phyloP scores from a whole-genome alignment of 805 yeast species.

The Metschnikowia borealis region DNA sequence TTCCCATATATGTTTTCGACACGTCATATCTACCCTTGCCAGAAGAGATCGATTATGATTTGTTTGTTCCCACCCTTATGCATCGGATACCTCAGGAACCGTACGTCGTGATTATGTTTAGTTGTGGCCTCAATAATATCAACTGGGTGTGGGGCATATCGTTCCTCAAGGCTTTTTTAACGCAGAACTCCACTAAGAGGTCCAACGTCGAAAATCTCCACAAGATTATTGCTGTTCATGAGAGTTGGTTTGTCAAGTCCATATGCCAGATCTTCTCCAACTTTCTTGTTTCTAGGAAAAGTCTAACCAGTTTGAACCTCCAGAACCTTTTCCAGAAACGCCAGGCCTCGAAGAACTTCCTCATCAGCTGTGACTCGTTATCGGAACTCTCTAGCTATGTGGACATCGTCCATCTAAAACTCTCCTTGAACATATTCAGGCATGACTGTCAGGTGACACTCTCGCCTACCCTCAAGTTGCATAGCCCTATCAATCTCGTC shows the following conservation, averaged over 20 bases:
- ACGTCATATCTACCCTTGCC: conserved; percentile 73
- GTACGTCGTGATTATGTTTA: conserved; percentile 69
- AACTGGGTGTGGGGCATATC: conserved; percentile 68
- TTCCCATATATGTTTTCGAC: conserved; percentile 79
- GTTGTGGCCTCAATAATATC: conserved; percentile 71
- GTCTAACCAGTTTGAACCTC: conserved; percentile 23
- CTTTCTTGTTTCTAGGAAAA: conserved; percentile 40
- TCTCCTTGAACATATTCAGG: conserved; percentile 70
- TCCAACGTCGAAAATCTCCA: conserved; percentile 47
- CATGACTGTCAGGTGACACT: conserved; percentile 48
- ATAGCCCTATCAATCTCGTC: conserved; percentile 16
- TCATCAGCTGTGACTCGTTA: conserved; percentile 25
- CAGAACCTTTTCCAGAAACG: conserved; percentile 22
- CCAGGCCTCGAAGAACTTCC: conserved; percentile 10
- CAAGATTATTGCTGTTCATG: conserved; percentile 79
- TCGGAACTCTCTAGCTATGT: conserved; percentile 55
- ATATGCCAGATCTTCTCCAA: conserved; percentile 67
- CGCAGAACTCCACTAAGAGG: conserved; percentile 37
- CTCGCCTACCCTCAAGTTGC: conserved; percentile 12
- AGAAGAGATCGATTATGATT: conserved; percentile 39
- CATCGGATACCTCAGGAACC: conserved; percentile 54
- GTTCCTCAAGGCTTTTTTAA: conserved; percentile 53
- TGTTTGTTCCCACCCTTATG: conserved; percentile 55
- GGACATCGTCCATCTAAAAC: conserved; percentile 73
- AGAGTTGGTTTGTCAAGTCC: conserved; percentile 82